Evolutionary conservation across 257 asterid species (phyloP).

Genomic region (Solanum clarkiae): DNA sequence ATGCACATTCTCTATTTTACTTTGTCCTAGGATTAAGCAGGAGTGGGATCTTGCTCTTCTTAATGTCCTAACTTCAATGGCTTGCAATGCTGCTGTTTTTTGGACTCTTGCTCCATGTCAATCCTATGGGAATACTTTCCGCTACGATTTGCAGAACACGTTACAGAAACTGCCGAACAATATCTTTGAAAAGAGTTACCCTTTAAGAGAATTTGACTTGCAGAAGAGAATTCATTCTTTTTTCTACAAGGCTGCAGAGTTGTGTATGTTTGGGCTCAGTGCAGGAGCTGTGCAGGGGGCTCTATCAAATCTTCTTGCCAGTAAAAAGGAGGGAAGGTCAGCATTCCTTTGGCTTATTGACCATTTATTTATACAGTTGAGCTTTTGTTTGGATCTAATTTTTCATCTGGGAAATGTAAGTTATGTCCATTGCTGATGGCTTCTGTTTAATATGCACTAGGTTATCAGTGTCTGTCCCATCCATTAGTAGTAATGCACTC

Average conservation of each 20-base stretch:
- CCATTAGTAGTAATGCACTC: constrained; percentile 82
- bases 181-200: constrained; percentile 83
- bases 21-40: constrained; percentile 62
- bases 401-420: neutral
- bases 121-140: constrained; percentile 94
- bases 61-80: constrained; percentile 74
- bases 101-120: constrained; percentile 99
- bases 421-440: neutral
- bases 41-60: constrained; percentile 99
- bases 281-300: constrained; percentile 96
- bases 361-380: neutral
- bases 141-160: constrained; percentile 84
- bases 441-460: constrained; percentile 14
- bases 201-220: constrained; percentile 73
- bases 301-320: constrained; percentile 61
- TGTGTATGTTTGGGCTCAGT: constrained; percentile 86
- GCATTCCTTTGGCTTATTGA: neutral
- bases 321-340: constrained; percentile 90
- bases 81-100: constrained; percentile 83
- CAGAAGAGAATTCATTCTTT: constrained; percentile 85
- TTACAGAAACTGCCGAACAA: constrained; percentile 96
- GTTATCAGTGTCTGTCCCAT: constrained; percentile 73
- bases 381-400: neutral
- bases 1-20: neutral
- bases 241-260: constrained; percentile 82